These are phyloP conservation scores for Hypoxylon sp. DNA, from an alignment of 2,329 filamentous ascomycete genomes.

Conservation along the genomic window DNA sequence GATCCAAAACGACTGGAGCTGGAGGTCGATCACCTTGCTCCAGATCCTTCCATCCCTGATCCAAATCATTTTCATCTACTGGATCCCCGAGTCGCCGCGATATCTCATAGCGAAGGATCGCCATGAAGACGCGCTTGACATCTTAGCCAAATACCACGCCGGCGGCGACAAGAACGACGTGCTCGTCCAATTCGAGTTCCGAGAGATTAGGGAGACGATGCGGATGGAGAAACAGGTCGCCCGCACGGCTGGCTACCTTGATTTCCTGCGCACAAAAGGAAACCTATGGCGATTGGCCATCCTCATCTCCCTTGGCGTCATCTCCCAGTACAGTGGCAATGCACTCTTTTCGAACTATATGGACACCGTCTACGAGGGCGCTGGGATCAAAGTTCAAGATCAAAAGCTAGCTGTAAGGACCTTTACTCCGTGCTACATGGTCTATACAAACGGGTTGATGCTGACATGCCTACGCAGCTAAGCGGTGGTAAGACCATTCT, in stretches of 20 bases:
- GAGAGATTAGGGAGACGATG: conserved; percentile 76
- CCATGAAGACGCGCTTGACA: conserved; percentile 71
- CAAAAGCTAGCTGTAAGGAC: conserved; percentile 67
- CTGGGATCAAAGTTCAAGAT: conserved; percentile 71
- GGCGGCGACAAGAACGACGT: conserved; percentile 71
- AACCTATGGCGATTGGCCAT: conserved; percentile 76
- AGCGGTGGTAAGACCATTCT: conserved; percentile 72
- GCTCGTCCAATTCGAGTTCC: conserved; percentile 76
- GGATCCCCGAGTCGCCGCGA: conserved; percentile 76
- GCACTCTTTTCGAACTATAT: conserved; percentile 78
- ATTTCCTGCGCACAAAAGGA: conserved; percentile 73
- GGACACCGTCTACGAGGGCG: conserved; percentile 72
- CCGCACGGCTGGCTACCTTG: conserved; percentile 67
- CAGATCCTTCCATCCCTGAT: conserved; percentile 73
- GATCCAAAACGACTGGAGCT: conserved; percentile 74
- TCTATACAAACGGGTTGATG: background rate
- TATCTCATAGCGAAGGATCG: conserved; percentile 76
- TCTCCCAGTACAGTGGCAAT: conserved; percentile 78
- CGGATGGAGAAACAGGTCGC: conserved; percentile 67
- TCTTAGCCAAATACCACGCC: conserved; percentile 75
- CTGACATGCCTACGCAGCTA: conserved; percentile 50
- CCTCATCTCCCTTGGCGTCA: conserved; percentile 73
- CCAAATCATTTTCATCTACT: conserved; percentile 76
- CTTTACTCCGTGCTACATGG: background rate
- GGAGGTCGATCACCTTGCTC: conserved; percentile 76